Evolutionary conservation across 192 early-diverging fungal species (phyloP).

Genomic region (Coemansia sp.): DNA sequence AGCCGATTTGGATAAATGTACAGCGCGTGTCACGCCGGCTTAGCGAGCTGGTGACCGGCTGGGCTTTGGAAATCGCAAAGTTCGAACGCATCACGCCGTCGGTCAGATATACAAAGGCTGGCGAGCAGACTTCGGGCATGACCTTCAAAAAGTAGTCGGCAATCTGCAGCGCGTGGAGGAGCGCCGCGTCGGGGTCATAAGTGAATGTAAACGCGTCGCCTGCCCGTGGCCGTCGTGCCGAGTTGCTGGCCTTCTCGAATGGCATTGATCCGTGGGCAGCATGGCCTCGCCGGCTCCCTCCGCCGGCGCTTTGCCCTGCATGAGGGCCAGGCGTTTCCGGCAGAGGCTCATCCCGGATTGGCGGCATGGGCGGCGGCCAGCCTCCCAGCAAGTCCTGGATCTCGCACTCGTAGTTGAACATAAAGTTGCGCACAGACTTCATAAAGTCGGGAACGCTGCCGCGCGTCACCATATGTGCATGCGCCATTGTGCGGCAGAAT

Average conservation of each 20-base stretch:
- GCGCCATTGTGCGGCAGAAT: constrained; percentile 42
- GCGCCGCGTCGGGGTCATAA: constrained; percentile 41
- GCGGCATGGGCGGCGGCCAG: constrained; percentile 43
- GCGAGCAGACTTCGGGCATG: constrained; percentile 48
- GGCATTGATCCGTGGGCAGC: neutral
- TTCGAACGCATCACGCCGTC: constrained; percentile 76
- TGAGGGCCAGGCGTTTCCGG: neutral
- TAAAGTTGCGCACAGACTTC: constrained; percentile 42
- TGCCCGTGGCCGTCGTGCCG: constrained; percentile 8
- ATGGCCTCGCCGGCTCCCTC: neutral
- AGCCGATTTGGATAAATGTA: constrained; percentile 69
- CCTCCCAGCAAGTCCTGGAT: constrained; percentile 37
- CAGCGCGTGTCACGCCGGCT: constrained; percentile 57
- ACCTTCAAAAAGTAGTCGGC: constrained; percentile 47
- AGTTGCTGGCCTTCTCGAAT: constrained; percentile 14
- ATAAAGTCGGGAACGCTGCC: constrained; percentile 35
- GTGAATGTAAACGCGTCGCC: constrained; percentile 39
- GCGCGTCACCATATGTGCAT: constrained; percentile 37
- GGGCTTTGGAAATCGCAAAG: constrained; percentile 55
- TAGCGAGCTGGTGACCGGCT: constrained; percentile 41
- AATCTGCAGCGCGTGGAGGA: constrained; percentile 42
- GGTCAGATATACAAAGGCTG: constrained; percentile 57
- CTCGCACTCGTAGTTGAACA: constrained; percentile 48
- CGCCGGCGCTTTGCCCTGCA: neutral
- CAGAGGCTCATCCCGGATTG: constrained; percentile 12